Evolutionary conservation across 2,329 filamentous ascomycete genomes (phyloP).

Genomic region (Penicillium concentricum): DNA sequence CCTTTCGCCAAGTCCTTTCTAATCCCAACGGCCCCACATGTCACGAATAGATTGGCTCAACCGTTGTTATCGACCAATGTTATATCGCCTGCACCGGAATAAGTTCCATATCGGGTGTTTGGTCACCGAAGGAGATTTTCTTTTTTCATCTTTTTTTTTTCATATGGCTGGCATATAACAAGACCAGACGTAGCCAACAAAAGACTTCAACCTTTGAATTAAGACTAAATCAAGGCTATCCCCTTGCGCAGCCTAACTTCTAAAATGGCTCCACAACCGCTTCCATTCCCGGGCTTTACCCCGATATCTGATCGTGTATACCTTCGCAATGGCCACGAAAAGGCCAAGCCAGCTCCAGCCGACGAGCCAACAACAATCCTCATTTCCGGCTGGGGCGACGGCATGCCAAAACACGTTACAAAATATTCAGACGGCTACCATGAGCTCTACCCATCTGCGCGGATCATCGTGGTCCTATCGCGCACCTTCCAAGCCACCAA

Average conservation of each 20-base stretch:
- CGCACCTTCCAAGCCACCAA: constrained; percentile 51
- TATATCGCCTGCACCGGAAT: background rate
- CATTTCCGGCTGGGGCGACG: constrained; percentile 61
- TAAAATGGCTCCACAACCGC: constrained; percentile 20
- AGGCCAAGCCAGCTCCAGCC: constrained; percentile 28
- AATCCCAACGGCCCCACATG: constrained; percentile 2
- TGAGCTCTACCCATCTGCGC: constrained; percentile 51
- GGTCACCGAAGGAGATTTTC: background rate
- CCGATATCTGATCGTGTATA: constrained; percentile 51
- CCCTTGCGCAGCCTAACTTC: background rate
- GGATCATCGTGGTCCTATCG: constrained; percentile 54
- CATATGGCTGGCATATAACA: background rate
- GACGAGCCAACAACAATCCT: constrained; percentile 33
- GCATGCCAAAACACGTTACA: constrained; percentile 53
- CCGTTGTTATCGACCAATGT: constrained; percentile 1
- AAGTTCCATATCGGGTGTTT: background rate
- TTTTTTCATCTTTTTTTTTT: background rate
- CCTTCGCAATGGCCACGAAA: constrained; percentile 35
- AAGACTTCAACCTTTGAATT: background rate
- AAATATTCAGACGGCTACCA: constrained; percentile 58
- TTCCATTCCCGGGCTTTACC: constrained; percentile 47
- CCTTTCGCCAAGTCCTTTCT: background rate
- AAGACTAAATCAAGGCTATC: background rate
- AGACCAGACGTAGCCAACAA: background rate
- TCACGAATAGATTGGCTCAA: constrained; percentile 6